These are phyloP conservation scores for Backusella parvicylindrica DNA, from an alignment of 192 early-diverging fungal genomes.

Conservation along the genomic window DNA sequence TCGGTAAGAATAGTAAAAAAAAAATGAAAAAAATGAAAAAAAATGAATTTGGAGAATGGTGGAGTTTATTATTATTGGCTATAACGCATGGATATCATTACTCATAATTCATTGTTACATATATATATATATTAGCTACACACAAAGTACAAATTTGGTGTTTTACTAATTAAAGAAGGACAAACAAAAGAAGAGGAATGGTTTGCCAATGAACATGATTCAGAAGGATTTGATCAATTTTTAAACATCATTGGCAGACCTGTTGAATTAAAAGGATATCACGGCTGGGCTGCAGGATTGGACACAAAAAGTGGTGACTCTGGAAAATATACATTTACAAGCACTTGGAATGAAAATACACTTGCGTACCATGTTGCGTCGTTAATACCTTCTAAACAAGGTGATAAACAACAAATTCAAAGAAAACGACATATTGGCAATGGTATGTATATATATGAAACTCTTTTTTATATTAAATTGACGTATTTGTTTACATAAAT, in stretches of 20 bases:
- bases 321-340: constrained; percentile 65
- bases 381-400: constrained; percentile 61
- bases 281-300: constrained; percentile 72
- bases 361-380: constrained; percentile 81
- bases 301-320: constrained; percentile 69
- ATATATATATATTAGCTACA: constrained; percentile 37
- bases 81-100: too few relatives aligned
- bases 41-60: neutral
- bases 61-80: constrained; percentile 6
- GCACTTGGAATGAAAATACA: constrained; percentile 71
- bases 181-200: constrained; percentile 78
- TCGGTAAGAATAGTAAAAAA: constrained; percentile 67
- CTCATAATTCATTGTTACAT: neutral
- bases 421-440: constrained; percentile 63
- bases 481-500: neutral
- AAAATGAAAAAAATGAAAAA: too few relatives aligned
- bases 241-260: constrained; percentile 67
- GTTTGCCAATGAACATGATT: constrained; percentile 63
- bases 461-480: neutral
- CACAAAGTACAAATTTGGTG: constrained; percentile 76
- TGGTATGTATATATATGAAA: constrained; percentile 21
- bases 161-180: constrained; percentile 60
- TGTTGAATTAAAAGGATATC: constrained; percentile 70
- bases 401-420: constrained; percentile 69
- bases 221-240: constrained; percentile 58